Evolutionary conservation across 768 basidiomycete species (phyloP).

Genomic region (Solioccasus polychromus): DNA sequence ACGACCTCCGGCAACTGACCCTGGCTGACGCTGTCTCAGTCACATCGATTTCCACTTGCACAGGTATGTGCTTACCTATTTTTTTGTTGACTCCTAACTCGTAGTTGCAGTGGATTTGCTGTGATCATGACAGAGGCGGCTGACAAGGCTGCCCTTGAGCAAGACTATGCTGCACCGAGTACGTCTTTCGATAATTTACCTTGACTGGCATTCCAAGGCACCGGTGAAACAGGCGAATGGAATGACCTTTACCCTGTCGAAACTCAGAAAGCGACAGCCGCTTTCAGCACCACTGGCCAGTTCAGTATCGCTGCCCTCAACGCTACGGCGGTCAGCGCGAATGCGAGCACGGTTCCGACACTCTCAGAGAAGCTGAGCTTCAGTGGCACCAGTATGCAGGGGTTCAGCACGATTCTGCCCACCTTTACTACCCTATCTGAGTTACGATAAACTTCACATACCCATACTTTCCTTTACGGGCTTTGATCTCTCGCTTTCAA

Average conservation of each 20-base stretch:
- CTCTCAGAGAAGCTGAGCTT: no score
- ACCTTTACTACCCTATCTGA: no score
- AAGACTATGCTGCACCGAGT: constrained; percentile 19
- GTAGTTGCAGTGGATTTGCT: constrained; percentile 26
- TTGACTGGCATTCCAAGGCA: neutral
- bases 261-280: constrained; percentile 14
- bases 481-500: no score
- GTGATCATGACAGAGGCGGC: constrained; percentile 30
- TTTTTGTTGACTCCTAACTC: constrained; percentile 1
- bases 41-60: constrained; percentile 32
- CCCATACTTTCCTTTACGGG: no score
- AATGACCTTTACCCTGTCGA: constrained; percentile 17
- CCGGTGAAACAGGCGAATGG: constrained; percentile 17
- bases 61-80: constrained; percentile 12
- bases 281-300: constrained; percentile 15
- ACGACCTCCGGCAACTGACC: no score
- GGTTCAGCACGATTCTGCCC: no score
- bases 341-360: no score
- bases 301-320: constrained; percentile 18
- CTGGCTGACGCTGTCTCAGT: constrained; percentile 16
- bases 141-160: constrained; percentile 14
- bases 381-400: no score
- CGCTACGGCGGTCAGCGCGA: no score
- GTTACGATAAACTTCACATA: no score
- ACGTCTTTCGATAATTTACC: constrained; percentile 3